Evolutionary conservation across 225 moss, liverwort and hornwort genomes (phyloP).

Genomic region (Anthoceros angustus): DNA sequence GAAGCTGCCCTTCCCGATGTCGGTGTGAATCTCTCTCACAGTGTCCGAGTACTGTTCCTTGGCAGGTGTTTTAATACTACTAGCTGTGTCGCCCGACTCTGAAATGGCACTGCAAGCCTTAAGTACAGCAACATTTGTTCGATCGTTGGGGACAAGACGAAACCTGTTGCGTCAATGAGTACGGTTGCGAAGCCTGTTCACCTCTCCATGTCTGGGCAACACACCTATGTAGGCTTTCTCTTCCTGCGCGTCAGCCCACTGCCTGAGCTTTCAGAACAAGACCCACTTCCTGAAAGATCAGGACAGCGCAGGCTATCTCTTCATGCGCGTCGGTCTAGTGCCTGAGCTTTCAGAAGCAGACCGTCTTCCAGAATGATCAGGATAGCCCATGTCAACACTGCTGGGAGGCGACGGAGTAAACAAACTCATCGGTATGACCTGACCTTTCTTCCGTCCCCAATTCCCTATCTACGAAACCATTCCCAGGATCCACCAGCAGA

Average conservation of each 20-base stretch:
- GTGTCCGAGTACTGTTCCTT: too few species aligned
- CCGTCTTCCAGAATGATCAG: background rate
- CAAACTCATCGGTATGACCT: slow-evolving; percentile 26
- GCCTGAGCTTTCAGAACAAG: slow-evolving; percentile 12
- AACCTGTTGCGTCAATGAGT: too few species aligned
- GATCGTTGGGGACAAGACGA: too few species aligned
- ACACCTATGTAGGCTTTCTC: background rate
- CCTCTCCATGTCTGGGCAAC: background rate
- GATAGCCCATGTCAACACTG: slow-evolving; percentile 13
- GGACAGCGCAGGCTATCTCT: too few species aligned
- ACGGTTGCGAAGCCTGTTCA: background rate
- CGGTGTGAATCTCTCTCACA: too few species aligned
- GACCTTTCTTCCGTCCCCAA: slow-evolving; percentile 13
- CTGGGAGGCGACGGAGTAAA: slow-evolving; percentile 54
- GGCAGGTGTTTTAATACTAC: too few species aligned
- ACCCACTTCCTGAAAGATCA: slow-evolving; percentile 16
- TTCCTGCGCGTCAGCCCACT: slow-evolving; percentile 8
- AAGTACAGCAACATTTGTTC: too few species aligned
- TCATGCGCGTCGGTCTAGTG: too few species aligned
- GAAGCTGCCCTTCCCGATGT: too few species aligned
- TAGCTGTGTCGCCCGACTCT: too few species aligned
- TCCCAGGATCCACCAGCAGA: slow-evolving; percentile 19
- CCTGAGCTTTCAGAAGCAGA: too few species aligned
- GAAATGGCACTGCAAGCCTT: too few species aligned
- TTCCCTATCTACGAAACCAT: slow-evolving; percentile 9